Evolutionary conservation across 2,329 filamentous ascomycete genomes (phyloP), one percentile per base, ranked within the genome.

Genomic region (Aspergillus sp.): DNA sequence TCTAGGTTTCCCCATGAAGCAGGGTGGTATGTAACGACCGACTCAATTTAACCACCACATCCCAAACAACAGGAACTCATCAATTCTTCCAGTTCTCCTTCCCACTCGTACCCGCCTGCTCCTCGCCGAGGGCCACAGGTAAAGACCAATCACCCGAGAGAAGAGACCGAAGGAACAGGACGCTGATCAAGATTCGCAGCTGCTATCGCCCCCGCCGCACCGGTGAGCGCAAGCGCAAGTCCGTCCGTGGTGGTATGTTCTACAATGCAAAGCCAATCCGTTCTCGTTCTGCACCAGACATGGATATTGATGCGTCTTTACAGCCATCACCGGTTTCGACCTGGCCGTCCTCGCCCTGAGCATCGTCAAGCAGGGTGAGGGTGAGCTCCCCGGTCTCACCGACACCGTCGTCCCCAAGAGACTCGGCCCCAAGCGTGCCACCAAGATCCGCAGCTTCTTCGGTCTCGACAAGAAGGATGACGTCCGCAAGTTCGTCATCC

Each of bases 391-490:
- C 77, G 94, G 94, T 73, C 82, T 99, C 66, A 99, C 94, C 83
- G 94, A 99, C 79, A 86, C 88, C 77, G 91, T 97, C 75, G 89
- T 95, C 85, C 94, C 94, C 79, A 99, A 99, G 90, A 89, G 94
- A 73, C 89, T 99, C 75, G 94, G 94, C 71, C 94, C 94, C 83
- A 99, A 99, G 92, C 90, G 94, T 75, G 94, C 94, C 76, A 96
- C 91, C 83, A 99, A 97, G 91, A 97, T 99, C 82, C 90, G 93
- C 80, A 88, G 87, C 78, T 99, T 99, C 89, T 99, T 97, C 84
- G 87, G 90, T 83, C 89, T 99, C 86, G 93, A 88, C 89, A 97
- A 97, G 92, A 92, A 97, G 88, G 94, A 99, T 85, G 94, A 99
- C 89, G 93, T 97, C 81, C 93, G 94, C 84, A 96, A 97, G 84